These are phyloP conservation scores for Starmerella bombi DNA, from an alignment of 805 yeast species.

Conservation along the genomic window DNA sequence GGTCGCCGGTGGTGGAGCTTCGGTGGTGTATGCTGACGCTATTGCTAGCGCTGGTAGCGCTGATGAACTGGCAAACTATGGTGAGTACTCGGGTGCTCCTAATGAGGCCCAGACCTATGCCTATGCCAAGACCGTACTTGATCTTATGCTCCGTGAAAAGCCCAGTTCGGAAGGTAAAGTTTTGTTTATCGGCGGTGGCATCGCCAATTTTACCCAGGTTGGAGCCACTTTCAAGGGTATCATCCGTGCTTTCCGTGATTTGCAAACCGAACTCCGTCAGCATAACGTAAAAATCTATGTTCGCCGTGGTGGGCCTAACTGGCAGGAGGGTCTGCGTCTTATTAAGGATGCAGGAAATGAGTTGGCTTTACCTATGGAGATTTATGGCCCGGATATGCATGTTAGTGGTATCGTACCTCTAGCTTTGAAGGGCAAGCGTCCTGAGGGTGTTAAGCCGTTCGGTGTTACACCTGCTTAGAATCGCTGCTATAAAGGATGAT, in stretches of 20 bases:
- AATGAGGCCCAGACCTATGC: conserved; percentile 36
- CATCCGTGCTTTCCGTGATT: conserved; percentile 36
- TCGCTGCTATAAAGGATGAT: too few species aligned
- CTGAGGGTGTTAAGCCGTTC: conserved; percentile 30
- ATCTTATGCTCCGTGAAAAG: conserved; percentile 34
- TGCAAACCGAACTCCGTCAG: conserved; percentile 27
- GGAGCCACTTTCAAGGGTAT: conserved; percentile 39
- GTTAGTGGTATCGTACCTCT: conserved; percentile 36
- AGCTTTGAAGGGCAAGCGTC: conserved; percentile 32
- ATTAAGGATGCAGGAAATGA: conserved; percentile 35
- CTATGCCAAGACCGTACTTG: conserved; percentile 36
- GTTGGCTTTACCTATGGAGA: conserved; percentile 35
- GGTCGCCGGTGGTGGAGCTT: conserved; percentile 39
- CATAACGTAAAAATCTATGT: conserved; percentile 34
- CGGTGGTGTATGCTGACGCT: conserved; percentile 37
- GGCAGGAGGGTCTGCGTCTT: conserved; percentile 37
- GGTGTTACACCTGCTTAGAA: conserved; percentile 23
- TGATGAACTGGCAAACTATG: conserved; percentile 35
- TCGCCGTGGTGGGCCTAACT: conserved; percentile 38
- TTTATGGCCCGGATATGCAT: conserved; percentile 40
- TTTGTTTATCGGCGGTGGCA: conserved; percentile 37
- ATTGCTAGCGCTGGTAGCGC: conserved; percentile 37
- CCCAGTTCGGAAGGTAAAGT: conserved; percentile 32
- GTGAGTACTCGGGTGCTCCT: conserved; percentile 39
- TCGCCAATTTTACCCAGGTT: conserved; percentile 37